Evolutionary conservation across 352 stramenopile genomes (phyloP).

Genomic region (Pythium plurisporium): DNA sequence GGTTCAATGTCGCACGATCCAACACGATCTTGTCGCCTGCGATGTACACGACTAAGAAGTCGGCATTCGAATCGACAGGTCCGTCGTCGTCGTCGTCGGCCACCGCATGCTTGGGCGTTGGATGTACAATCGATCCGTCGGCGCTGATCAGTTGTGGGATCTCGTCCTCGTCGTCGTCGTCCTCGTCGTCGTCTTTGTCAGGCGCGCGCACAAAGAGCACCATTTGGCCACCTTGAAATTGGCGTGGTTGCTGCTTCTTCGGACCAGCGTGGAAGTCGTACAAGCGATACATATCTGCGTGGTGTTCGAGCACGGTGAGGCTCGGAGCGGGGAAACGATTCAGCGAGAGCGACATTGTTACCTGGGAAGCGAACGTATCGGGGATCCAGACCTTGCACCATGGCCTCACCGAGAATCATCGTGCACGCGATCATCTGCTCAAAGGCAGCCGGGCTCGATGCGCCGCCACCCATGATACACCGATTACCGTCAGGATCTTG

Average conservation of each 20-base stretch:
- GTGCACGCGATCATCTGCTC: slow-evolving; percentile 85
- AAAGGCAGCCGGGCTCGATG: slow-evolving; percentile 64
- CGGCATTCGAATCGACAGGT: slow-evolving; percentile 35
- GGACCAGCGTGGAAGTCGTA: slow-evolving; percentile 81
- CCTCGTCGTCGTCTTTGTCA: slow-evolving; percentile 17
- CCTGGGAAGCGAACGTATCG: slow-evolving; percentile 75
- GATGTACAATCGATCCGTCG: slow-evolving; percentile 10
- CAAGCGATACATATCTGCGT: slow-evolving; percentile 61
- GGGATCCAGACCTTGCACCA: slow-evolving; percentile 75
- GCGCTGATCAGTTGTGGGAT: slow-evolving; percentile 14
- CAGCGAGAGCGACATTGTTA: slow-evolving; percentile 4
- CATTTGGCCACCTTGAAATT: slow-evolving; percentile 63
- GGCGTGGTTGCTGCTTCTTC: slow-evolving; percentile 39
- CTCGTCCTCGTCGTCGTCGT: slow-evolving; percentile 26
- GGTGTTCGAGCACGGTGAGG: background rate
- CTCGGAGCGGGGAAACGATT: too few species aligned
- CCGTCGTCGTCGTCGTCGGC: slow-evolving; percentile 16
- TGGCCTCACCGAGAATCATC: slow-evolving; percentile 78
- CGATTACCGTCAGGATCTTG: too few species aligned
- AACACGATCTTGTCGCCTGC: slow-evolving; percentile 70
- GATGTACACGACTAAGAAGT: slow-evolving; percentile 60
- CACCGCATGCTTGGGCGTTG: slow-evolving; percentile 1
- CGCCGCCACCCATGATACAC: slow-evolving; percentile 73
- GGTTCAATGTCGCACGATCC: slow-evolving; percentile 55
- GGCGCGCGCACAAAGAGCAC: slow-evolving; percentile 56